Evolutionary conservation across 345 rosid genomes (phyloP).

Genomic region (Populus euphratica): DNA sequence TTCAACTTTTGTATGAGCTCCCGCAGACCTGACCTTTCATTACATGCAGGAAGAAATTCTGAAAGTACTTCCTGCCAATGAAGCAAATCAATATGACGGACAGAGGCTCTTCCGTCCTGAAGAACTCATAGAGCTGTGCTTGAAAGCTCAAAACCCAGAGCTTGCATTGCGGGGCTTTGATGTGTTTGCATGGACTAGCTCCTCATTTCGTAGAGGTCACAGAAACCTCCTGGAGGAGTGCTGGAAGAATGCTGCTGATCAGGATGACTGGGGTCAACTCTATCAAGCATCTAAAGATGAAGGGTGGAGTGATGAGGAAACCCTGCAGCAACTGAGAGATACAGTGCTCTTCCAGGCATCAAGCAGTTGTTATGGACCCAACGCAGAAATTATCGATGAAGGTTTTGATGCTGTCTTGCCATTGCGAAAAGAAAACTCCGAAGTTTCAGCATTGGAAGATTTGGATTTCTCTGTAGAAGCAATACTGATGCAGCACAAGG

Average conservation of each 20-base stretch:
- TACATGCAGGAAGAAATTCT: constrained; percentile 64
- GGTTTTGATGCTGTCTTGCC: constrained; percentile 69
- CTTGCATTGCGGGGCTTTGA: constrained; percentile 64
- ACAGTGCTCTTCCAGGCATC: constrained; percentile 81
- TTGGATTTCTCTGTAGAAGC: constrained; percentile 55
- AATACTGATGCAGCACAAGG: constrained; percentile 76
- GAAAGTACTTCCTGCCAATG: constrained; percentile 38
- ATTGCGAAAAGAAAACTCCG: constrained; percentile 47
- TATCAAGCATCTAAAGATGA: constrained; percentile 52
- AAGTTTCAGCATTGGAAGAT: constrained; percentile 30
- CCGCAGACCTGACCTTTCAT: not conserved
- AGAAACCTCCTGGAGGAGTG: constrained; percentile 70
- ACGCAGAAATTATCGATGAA: constrained; percentile 55
- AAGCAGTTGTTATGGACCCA: constrained; percentile 61
- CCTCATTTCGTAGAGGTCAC: constrained; percentile 66
- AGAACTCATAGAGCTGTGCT: constrained; percentile 69
- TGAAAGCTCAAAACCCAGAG: constrained; percentile 44
- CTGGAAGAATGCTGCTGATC: constrained; percentile 84
- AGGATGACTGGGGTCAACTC: constrained; percentile 73
- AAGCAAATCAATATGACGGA: constrained; percentile 29
- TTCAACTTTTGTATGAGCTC: not conserved
- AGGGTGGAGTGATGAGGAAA: constrained; percentile 94
- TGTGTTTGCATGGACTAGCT: constrained; percentile 86
- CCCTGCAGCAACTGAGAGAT: constrained; percentile 49
- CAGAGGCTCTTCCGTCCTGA: constrained; percentile 58